Evolutionary conservation across 208 protist genomes (phyloP).

Genomic region (Strigomonas culicis): DNA sequence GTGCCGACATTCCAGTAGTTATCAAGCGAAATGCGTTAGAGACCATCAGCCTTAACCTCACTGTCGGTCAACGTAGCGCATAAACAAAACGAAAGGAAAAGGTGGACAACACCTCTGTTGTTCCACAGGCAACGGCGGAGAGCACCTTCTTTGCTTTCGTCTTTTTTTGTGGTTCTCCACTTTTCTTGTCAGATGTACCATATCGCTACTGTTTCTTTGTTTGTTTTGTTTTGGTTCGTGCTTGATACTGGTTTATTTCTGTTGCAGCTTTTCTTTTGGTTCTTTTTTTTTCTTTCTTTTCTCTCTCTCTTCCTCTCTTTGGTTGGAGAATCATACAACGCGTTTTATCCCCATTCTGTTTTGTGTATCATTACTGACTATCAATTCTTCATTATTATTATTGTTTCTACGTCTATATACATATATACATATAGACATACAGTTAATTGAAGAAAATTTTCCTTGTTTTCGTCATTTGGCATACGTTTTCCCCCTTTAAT

Average conservation of each 20-base stretch:
- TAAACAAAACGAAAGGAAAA: too few species aligned
- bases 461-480: neutral
- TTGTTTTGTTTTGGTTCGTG: slow-evolving; percentile 7
- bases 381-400: neutral
- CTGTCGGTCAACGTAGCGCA: neutral
- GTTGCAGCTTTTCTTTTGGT: neutral
- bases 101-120: slow-evolving; percentile 24
- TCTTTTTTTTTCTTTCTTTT: slow-evolving; percentile 19
- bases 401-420: neutral
- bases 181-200: slow-evolving; percentile 9
- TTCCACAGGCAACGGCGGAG: slow-evolving; percentile 14
- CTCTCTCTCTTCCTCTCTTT: neutral
- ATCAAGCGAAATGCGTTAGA: slow-evolving; percentile 35
- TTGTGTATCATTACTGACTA: neutral
- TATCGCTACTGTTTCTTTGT: slow-evolving; percentile 8
- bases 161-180: slow-evolving; percentile 10
- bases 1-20: slow-evolving; percentile 46
- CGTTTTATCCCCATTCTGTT: neutral
- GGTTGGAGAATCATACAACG: neutral
- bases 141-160: slow-evolving; percentile 8
- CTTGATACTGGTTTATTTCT: neutral
- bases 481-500: neutral
- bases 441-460: too few species aligned
- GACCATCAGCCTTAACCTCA: slow-evolving; percentile 21
- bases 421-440: neutral